These are phyloP conservation scores for Pulicaria dysenterica DNA, from an alignment of 129 eudicot genomes.

Conservation along the genomic window DNA sequence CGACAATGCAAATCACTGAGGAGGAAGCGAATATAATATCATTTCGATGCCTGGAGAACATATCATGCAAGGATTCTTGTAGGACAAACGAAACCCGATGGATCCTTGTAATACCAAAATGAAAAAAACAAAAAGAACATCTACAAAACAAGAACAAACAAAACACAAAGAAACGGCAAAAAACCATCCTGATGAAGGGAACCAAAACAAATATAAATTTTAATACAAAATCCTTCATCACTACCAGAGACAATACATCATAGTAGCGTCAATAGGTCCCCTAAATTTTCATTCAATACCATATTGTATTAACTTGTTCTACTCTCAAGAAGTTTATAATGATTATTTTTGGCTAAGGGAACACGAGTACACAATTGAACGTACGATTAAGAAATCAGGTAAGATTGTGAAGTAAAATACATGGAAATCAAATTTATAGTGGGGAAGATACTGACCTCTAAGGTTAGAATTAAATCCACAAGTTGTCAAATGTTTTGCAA, in stretches of 20 bases:
- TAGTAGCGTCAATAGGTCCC: constrained; percentile 15
- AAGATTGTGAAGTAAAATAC: constrained; percentile 13
- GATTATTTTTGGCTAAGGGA: not conserved
- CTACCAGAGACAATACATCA: constrained; percentile 6
- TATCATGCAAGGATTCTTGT: constrained; percentile 60
- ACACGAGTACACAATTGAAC: not conserved
- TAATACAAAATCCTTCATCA: constrained; percentile 10
- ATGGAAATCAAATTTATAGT: constrained; percentile 16
- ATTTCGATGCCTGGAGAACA: constrained; percentile 27
- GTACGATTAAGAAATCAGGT: not conserved
- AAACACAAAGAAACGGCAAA: not conserved
- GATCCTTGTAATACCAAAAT: constrained; percentile 32
- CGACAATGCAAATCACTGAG: constrained; percentile 20
- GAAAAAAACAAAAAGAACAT: not conserved
- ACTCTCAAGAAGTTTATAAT: constrained; percentile 16
- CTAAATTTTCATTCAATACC: constrained; percentile 16
- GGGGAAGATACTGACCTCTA: constrained; percentile 59
- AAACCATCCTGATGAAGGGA: constrained; percentile 3
- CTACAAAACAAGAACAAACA: not conserved
- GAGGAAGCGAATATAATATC: constrained; percentile 14
- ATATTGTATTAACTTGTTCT: not conserved
- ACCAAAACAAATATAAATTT: constrained; percentile 14
- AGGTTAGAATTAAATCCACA: constrained; percentile 82
- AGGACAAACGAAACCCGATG: constrained; percentile 37
- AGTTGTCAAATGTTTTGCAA: constrained; percentile 88